These are phyloP conservation scores for Apostasia shenzhenica DNA, from an alignment of 106 monocot species.

Conservation along the genomic window DNA sequence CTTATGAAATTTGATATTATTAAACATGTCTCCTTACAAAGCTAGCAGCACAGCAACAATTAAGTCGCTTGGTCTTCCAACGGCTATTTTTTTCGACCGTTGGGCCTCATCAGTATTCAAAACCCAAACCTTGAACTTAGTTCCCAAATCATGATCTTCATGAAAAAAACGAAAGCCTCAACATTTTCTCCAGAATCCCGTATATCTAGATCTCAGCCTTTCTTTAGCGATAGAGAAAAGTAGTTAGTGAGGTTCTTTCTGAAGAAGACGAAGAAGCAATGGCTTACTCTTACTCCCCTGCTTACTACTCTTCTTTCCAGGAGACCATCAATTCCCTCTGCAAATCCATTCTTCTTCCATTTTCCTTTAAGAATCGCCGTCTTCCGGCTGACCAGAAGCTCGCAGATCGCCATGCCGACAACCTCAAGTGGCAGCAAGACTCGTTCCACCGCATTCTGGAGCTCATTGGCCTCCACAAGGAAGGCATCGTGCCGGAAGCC, in stretches of 20 bases:
- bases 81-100: not conserved
- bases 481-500: slow-evolving; percentile 54
- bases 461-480: slow-evolving; percentile 66
- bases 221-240: not conserved
- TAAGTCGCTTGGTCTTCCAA: not conserved
- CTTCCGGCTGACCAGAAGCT: slow-evolving; percentile 52
- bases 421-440: slow-evolving; percentile 95
- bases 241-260: not conserved
- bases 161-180: not conserved
- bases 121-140: not conserved
- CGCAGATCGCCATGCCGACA: slow-evolving; percentile 51
- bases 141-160: not conserved
- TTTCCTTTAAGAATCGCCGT: slow-evolving; percentile 45
- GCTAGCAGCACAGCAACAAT: no score
- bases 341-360: slow-evolving; percentile 80
- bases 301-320: slow-evolving; percentile 85
- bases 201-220: not conserved
- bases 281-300: slow-evolving; percentile 64
- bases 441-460: slow-evolving; percentile 89
- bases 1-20: no score
- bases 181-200: not conserved
- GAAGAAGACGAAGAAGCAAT: slow-evolving; percentile 18
- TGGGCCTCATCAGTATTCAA: not conserved
- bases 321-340: slow-evolving; percentile 71
- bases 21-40: no score